These are phyloP conservation scores for Spizellomyces punctatus DNA, from an alignment of 192 early-diverging fungal species.

Conservation along the genomic window DNA sequence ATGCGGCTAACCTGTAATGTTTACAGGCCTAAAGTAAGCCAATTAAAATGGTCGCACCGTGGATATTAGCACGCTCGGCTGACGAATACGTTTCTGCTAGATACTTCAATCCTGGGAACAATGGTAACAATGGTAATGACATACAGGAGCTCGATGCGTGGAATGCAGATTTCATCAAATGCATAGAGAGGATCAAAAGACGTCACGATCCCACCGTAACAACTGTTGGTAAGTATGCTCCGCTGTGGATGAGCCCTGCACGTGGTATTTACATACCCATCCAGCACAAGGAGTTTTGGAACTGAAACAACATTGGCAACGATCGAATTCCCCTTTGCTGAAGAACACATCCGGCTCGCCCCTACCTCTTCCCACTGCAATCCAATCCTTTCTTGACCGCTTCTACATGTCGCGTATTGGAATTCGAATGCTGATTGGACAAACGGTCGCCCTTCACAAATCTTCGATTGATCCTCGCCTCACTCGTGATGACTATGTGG, in stretches of 20 bases:
- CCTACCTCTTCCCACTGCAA: slow-evolving; percentile 58
- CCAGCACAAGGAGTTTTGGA: slow-evolving; percentile 90
- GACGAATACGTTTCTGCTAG: too few species aligned
- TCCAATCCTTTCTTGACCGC: slow-evolving; percentile 90
- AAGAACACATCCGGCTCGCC: slow-evolving; percentile 9
- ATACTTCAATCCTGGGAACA: slow-evolving; percentile 24
- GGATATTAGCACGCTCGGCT: not conserved
- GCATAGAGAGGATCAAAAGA: slow-evolving; percentile 89
- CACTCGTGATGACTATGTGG: slow-evolving; percentile 71
- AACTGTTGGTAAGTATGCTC: slow-evolving; percentile 48
- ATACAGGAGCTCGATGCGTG: slow-evolving; percentile 30
- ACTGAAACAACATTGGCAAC: slow-evolving; percentile 72
- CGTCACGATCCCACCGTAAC: slow-evolving; percentile 92
- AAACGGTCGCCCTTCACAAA: slow-evolving; percentile 45
- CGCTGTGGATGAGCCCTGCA: not conserved
- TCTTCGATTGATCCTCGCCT: slow-evolving; percentile 28
- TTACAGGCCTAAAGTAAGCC: not conserved
- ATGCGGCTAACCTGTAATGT: not conserved
- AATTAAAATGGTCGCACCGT: not conserved
- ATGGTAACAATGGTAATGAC: slow-evolving; percentile 20
- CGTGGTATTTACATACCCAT: not conserved
- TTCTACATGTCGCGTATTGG: slow-evolving; percentile 98
- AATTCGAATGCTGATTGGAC: slow-evolving; percentile 96
- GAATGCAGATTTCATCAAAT: slow-evolving; percentile 72
- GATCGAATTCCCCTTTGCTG: slow-evolving; percentile 39